Conservation (phyloP, 2,329 filamentous ascomycete species). For the Trichoderma asperellum region DNA sequence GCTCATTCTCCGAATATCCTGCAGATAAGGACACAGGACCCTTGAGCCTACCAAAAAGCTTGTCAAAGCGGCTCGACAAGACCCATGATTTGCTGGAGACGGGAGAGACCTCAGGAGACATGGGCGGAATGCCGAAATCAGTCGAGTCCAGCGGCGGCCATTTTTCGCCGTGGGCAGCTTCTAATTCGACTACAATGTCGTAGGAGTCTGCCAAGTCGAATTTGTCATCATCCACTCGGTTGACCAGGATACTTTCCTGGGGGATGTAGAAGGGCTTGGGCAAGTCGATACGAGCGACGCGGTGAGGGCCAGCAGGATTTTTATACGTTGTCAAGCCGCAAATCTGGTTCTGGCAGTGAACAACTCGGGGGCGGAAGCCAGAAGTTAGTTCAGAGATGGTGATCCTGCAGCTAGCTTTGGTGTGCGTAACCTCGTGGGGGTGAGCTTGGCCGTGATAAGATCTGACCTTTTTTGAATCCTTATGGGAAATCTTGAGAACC, state of each 20-base stretch:
- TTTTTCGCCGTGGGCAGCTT: slow-evolving; percentile 51
- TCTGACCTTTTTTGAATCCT: slow-evolving; percentile 48
- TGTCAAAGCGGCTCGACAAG: slow-evolving; percentile 47
- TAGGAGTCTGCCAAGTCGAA: slow-evolving; percentile 57
- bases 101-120: slow-evolving; percentile 32
- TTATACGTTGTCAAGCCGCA: slow-evolving; percentile 57
- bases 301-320: slow-evolving; percentile 51
- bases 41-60: slow-evolving; percentile 49
- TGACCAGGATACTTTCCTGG: slow-evolving; percentile 55
- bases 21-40: slow-evolving; percentile 41
- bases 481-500: slow-evolving; percentile 57
- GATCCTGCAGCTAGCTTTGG: slow-evolving; percentile 45
- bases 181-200: slow-evolving; percentile 55
- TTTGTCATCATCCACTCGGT: slow-evolving; percentile 51
- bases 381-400: slow-evolving; percentile 43
- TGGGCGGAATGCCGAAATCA: slow-evolving; percentile 39
- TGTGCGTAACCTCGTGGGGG: slow-evolving; percentile 39
- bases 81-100: slow-evolving; percentile 43
- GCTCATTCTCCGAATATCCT: slow-evolving; percentile 35
- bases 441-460: slow-evolving; percentile 38
- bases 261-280: slow-evolving; percentile 57
- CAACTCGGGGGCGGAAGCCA: slow-evolving; percentile 44
- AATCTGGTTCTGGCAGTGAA: slow-evolving; percentile 59
- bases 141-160: slow-evolving; percentile 58
- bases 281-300: slow-evolving; percentile 53